Evolutionary conservation across 768 basidiomycete genomes (phyloP).

Genomic region (Lactifluus pinguis): DNA sequence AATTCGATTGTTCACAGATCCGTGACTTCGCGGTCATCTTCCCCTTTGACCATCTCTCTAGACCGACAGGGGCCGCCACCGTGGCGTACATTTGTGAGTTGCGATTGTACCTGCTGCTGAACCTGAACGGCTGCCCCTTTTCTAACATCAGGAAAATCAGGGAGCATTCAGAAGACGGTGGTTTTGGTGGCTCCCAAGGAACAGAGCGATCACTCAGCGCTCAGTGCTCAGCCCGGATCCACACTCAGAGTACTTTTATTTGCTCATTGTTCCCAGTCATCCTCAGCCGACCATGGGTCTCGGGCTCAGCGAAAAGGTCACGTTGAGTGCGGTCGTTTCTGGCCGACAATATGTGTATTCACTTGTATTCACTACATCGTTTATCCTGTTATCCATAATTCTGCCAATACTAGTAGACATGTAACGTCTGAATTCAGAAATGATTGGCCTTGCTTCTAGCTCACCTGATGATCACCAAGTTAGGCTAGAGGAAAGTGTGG

Average conservation of each 20-base stretch:
- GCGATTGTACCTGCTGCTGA: neutral
- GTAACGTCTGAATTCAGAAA: neutral
- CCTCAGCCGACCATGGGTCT: neutral
- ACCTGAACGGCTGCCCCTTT: neutral
- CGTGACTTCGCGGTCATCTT: neutral
- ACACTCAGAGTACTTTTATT: neutral
- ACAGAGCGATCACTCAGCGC: constrained; percentile 6
- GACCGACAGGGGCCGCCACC: constrained; percentile 17
- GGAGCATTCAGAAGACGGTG: constrained; percentile 10
- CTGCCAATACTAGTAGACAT: neutral
- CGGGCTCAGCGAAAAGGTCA: neutral
- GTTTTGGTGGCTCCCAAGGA: constrained; percentile 8
- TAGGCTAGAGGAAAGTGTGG: no score
- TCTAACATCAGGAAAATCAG: neutral
- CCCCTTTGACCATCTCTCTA: constrained; percentile 15
- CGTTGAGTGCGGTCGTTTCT: neutral
- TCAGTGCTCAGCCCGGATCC: neutral
- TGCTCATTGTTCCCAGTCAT: constrained; percentile 1
- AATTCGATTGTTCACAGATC: neutral
- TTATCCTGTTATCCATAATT: constrained; percentile 3
- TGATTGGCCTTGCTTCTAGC: neutral
- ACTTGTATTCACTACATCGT: neutral
- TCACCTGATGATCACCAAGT: no score
- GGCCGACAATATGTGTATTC: neutral
- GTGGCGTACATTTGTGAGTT: constrained; percentile 8